phyloP scores from a whole-genome alignment of 495 filamentous ascomycete species.

The Xylaria sp. region DNA sequence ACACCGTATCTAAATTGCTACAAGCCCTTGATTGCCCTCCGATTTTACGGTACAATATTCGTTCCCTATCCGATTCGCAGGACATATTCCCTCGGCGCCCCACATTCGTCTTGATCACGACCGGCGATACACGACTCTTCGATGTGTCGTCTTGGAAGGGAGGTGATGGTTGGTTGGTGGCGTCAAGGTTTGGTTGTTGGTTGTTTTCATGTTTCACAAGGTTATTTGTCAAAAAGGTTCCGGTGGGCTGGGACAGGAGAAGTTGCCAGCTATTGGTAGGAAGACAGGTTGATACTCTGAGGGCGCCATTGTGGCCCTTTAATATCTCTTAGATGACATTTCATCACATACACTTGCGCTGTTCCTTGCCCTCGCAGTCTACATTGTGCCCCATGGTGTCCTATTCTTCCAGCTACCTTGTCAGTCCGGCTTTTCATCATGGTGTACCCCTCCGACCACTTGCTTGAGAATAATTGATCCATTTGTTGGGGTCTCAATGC shows the following conservation, averaged over 20 bases:
- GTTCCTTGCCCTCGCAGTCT: slow-evolving; percentile 14
- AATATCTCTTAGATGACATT: slow-evolving; percentile 28
- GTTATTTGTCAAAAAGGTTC: slow-evolving; percentile 26
- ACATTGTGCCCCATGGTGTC: slow-evolving; percentile 23
- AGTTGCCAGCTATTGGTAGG: slow-evolving; percentile 25
- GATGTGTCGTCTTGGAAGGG: slow-evolving; percentile 23
- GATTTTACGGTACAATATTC: slow-evolving; percentile 23
- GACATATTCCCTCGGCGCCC: slow-evolving; percentile 14
- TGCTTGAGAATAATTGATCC: background rate
- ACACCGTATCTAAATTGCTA: slow-evolving; percentile 65
- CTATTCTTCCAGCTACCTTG: background rate
- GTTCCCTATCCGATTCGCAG: slow-evolving; percentile 18
- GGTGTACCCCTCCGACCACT: background rate
- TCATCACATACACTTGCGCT: slow-evolving; percentile 24
- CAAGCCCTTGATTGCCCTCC: slow-evolving; percentile 24
- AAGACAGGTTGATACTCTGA: slow-evolving; percentile 27
- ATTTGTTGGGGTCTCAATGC: background rate
- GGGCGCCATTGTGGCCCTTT: slow-evolving; percentile 23
- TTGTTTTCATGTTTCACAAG: slow-evolving; percentile 25
- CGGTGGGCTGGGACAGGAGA: slow-evolving; percentile 27
- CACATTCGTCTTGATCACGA: slow-evolving; percentile 20
- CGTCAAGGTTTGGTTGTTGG: slow-evolving; percentile 30
- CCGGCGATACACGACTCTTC: slow-evolving; percentile 18
- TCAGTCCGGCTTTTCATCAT: background rate
- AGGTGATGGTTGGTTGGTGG: slow-evolving; percentile 28